These are phyloP conservation scores for Phytophthora hibernalis DNA, from an alignment of 352 stramenopile species.

Conservation along the genomic window DNA sequence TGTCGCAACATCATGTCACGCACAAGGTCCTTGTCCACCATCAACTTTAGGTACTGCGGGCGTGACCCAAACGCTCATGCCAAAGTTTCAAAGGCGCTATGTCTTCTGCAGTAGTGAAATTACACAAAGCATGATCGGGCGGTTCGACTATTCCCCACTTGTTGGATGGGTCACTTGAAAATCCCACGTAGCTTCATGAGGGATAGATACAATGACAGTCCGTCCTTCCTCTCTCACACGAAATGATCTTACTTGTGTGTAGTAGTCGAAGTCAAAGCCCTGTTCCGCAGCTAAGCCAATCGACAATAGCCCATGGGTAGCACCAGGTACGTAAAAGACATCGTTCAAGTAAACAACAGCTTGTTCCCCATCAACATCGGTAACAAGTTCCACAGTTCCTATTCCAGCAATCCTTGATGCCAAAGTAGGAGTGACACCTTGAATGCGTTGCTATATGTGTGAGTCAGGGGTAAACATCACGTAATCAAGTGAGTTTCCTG, in stretches of 20 bases:
- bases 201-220: neutral
- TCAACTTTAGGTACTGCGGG: slow-evolving; percentile 11
- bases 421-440: neutral
- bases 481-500: slow-evolving; percentile 3
- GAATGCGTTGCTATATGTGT: neutral
- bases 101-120: neutral
- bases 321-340: slow-evolving; percentile 6
- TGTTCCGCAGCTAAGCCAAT: neutral
- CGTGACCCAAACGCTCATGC: slow-evolving; percentile 18
- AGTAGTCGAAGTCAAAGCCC: slow-evolving; percentile 6
- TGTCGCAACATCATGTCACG: slow-evolving; percentile 8
- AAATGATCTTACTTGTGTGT: too few relatives aligned
- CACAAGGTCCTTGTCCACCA: slow-evolving; percentile 5
- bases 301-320: slow-evolving; percentile 1
- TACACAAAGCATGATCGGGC: neutral
- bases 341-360: neutral
- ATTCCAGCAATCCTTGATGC: slow-evolving; percentile 8
- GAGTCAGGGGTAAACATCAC: neutral
- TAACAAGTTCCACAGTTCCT: slow-evolving; percentile 3
- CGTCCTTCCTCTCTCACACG: neutral
- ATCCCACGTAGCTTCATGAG: slow-evolving; percentile 6
- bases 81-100: slow-evolving; percentile 4
- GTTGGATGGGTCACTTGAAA: slow-evolving; percentile 2
- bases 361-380: slow-evolving; percentile 4
- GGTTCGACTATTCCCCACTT: neutral